Evolutionary conservation across 2,329 filamentous ascomycete species (phyloP).

Genomic region (Fulvia fulva): DNA sequence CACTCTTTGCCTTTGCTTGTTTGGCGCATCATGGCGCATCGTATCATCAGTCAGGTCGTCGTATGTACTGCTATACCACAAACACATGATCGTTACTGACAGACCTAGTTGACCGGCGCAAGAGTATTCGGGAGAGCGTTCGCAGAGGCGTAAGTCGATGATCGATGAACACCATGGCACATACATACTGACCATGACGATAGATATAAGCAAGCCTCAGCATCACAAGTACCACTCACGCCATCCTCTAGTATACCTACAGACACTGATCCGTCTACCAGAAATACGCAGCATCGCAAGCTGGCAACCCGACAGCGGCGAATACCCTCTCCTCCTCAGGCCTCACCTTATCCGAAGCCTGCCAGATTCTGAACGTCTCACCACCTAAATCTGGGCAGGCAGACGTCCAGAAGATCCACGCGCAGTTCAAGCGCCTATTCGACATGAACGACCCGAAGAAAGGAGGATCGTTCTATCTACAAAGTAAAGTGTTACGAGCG

Average conservation of each 20-base stretch:
- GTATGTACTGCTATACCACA: slow-evolving; percentile 7
- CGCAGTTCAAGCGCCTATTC: slow-evolving; percentile 90
- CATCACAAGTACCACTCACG: slow-evolving; percentile 50
- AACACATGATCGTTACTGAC: slow-evolving; percentile 1
- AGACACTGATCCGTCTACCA: slow-evolving; percentile 57
- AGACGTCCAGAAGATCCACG: slow-evolving; percentile 74
- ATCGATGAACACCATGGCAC: neutral
- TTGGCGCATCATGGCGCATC: slow-evolving; percentile 62
- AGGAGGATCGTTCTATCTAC: slow-evolving; percentile 94
- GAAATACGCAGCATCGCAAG: slow-evolving; percentile 32
- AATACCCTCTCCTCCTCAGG: slow-evolving; percentile 62
- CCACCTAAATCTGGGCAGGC: slow-evolving; percentile 74
- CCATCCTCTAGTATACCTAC: slow-evolving; percentile 31
- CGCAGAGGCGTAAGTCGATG: slow-evolving; percentile 60
- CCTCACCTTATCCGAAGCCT: slow-evolving; percentile 92
- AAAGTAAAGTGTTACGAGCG: slow-evolving; percentile 92
- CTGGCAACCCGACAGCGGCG: slow-evolving; percentile 33
- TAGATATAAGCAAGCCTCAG: slow-evolving; percentile 82
- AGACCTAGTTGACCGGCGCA: slow-evolving; percentile 63
- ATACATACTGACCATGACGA: slow-evolving; percentile 3
- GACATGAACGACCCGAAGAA: slow-evolving; percentile 93
- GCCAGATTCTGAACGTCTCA: slow-evolving; percentile 94
- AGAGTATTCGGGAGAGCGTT: slow-evolving; percentile 93
- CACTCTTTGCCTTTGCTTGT: slow-evolving; percentile 9
- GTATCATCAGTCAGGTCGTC: slow-evolving; percentile 89